A percentile compares a stretch with the other conserved stretches of the same genome.
phyloP scores from a whole-genome alignment of 2,329 filamentous ascomycete species.

The Didymella sp. region DNA sequence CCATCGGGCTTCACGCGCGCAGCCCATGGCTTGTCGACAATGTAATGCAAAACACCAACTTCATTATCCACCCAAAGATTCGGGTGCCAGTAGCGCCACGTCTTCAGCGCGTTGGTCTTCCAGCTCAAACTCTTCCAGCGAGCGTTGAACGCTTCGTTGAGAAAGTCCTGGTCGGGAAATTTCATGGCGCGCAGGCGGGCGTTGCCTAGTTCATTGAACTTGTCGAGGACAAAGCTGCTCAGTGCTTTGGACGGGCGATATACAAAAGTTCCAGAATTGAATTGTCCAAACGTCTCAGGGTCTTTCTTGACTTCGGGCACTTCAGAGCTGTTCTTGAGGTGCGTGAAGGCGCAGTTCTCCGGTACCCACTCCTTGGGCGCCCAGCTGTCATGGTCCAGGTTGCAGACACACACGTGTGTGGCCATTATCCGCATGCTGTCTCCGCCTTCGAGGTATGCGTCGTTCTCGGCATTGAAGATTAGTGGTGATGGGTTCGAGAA shows the following conservation, averaged over 20 bases:
- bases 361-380: slow-evolving; percentile 57
- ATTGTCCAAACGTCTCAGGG: slow-evolving; percentile 52
- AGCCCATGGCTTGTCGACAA: slow-evolving; percentile 64
- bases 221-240: slow-evolving; percentile 50
- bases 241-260: slow-evolving; percentile 54
- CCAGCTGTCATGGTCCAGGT: slow-evolving; percentile 59
- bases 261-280: slow-evolving; percentile 62
- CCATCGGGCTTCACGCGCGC: slow-evolving; percentile 52
- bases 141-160: slow-evolving; percentile 57
- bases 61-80: slow-evolving; percentile 60
- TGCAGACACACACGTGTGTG: slow-evolving; percentile 62
- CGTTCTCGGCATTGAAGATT: slow-evolving; percentile 54
- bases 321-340: slow-evolving; percentile 42
- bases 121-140: slow-evolving; percentile 57
- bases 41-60: slow-evolving; percentile 60
- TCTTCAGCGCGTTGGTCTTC: slow-evolving; percentile 63
- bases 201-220: slow-evolving; percentile 50
- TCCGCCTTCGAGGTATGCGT: slow-evolving; percentile 31
- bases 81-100: slow-evolving; percentile 61
- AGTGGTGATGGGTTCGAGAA: slow-evolving; percentile 49
- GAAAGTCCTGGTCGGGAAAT: slow-evolving; percentile 63
- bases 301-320: slow-evolving; percentile 45
- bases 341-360: slow-evolving; percentile 59
- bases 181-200: slow-evolving; percentile 52
- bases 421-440: slow-evolving; percentile 53